phyloP scores from a whole-genome alignment of 352 stramenopile species.

The Thalassiosira hispida region DNA sequence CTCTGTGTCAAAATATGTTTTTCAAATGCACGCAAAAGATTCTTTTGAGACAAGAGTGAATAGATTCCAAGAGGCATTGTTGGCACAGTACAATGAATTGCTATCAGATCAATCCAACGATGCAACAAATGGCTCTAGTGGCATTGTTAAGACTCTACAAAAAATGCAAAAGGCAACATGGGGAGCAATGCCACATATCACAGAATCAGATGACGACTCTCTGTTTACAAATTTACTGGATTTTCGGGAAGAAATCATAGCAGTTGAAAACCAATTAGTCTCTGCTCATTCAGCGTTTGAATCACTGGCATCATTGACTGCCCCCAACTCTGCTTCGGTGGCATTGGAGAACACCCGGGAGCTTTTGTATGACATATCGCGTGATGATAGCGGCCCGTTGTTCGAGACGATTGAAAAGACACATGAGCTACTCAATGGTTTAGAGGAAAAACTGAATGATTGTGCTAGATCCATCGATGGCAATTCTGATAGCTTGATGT shows the following conservation, averaged over 20 bases:
- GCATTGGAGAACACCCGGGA: slow-evolving; percentile 69
- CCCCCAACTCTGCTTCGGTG: slow-evolving; percentile 60
- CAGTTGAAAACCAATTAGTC: slow-evolving; percentile 57
- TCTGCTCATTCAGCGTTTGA: slow-evolving; percentile 60
- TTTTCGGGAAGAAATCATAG: slow-evolving; percentile 59
- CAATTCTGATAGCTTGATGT: slow-evolving; percentile 61
- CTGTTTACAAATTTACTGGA: slow-evolving; percentile 64
- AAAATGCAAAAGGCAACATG: slow-evolving; percentile 27
- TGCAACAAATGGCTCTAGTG: slow-evolving; percentile 9
- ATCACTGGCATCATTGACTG: slow-evolving; percentile 60
- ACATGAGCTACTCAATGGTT: slow-evolving; percentile 76
- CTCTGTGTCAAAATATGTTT: background rate
- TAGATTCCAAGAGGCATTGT: slow-evolving; percentile 48
- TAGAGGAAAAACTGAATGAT: slow-evolving; percentile 65
- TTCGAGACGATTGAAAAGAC: slow-evolving; percentile 66
- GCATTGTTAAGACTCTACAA: slow-evolving; percentile 24
- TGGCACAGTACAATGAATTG: slow-evolving; percentile 46
- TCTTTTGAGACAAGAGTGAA: slow-evolving; percentile 63
- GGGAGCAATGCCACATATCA: slow-evolving; percentile 13
- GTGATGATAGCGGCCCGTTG: slow-evolving; percentile 38
- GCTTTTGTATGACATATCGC: slow-evolving; percentile 55
- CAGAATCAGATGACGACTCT: slow-evolving; percentile 28
- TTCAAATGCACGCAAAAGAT: slow-evolving; percentile 19
- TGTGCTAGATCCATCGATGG: slow-evolving; percentile 72
- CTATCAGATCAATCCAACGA: slow-evolving; percentile 8